Base-by-base conservation (phyloP, 2,329 filamentous ascomycete genomes). In the Trichoderma sp. region DNA sequence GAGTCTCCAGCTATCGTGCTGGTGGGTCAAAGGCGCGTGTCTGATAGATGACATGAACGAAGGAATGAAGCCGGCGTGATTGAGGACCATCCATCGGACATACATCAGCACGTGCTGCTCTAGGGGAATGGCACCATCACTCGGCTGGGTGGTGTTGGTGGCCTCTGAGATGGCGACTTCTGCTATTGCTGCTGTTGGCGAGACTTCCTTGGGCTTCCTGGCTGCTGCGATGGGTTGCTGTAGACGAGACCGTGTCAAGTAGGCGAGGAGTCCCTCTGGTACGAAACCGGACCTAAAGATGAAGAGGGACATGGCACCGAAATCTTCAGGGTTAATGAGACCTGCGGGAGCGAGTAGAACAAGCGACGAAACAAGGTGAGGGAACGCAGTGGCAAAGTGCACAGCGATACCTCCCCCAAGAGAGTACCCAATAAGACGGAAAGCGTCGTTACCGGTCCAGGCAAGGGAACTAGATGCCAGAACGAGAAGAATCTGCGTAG, bases 261-360 rank as follows among this genome's bases (percentile, higher is more conserved):
- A 76, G 34, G 82, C 79, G 9, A 88, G 78, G 13, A 89, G 72
- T 4, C 80, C 77, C 70, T 85, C 83, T 2, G 87, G 87, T 15
- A 89, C 75, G 53, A 86, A 71, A 17, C 84, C 85, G 7, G 83
- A 83, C n/a, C 78, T 80, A 77, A 88, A 89, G 61, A 88, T 73
- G 64, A 87, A 74, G 48, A 83, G 81, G 34, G 81, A 82, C 10
- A 80, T 70, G 42, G 78, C 76, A 25, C 84, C 85, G 69, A 89
- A 86, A 72, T 83, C 83, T 67, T 82, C 78, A 0, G 82, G 78
- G 50, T 86, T 81, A 71, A 97, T 87, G 53, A 97, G 82, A 0
- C 94, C 94, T 0, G 89, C 84, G 0, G 94, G 93, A 0, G 93
- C 92, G 50, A 97, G 84, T 6, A 97, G 85, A 12, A 95, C 83